These are phyloP conservation scores for Taxillus chinensis DNA, from an alignment of 164 flowering plant species.

Conservation along the genomic window DNA sequence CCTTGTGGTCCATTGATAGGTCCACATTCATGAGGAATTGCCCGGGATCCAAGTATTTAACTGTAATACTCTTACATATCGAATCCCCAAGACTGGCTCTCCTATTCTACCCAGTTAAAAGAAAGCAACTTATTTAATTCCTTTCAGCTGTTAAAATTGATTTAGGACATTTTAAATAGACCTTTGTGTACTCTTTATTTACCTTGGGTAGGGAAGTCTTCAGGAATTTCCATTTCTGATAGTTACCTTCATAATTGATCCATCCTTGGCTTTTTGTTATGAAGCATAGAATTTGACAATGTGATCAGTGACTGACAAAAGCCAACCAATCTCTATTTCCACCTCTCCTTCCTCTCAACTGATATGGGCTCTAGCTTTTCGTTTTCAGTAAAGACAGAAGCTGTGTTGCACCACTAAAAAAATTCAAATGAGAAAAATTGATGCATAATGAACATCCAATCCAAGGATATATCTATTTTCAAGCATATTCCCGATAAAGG, in stretches of 20 bases:
- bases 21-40: constrained; percentile 44
- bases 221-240: constrained; percentile 65
- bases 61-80: constrained; percentile 49
- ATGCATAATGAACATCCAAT: too few relatives aligned
- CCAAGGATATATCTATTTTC: too few relatives aligned
- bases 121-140: not conserved
- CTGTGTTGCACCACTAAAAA: constrained; percentile 16
- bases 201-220: constrained; percentile 66
- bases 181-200: not conserved
- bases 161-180: not conserved
- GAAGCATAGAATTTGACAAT: constrained; percentile 52
- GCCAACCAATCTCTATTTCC: constrained; percentile 51
- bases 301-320: constrained; percentile 46
- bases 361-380: constrained; percentile 46
- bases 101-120: constrained; percentile 34
- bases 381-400: constrained; percentile 59
- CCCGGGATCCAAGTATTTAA: constrained; percentile 49
- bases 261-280: constrained; percentile 41
- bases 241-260: constrained; percentile 48
- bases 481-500: too few relatives aligned
- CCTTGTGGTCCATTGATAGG: constrained; percentile 52
- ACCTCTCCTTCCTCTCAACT: constrained; percentile 36
- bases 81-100: constrained; percentile 57
- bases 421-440: not conserved
- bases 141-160: not conserved